A percentile compares a stretch with the other conserved stretches of the same genome.
Evolutionary conservation across 2,329 filamentous ascomycete genomes (phyloP).

Genomic region (Talaromyces rugulosus): DNA sequence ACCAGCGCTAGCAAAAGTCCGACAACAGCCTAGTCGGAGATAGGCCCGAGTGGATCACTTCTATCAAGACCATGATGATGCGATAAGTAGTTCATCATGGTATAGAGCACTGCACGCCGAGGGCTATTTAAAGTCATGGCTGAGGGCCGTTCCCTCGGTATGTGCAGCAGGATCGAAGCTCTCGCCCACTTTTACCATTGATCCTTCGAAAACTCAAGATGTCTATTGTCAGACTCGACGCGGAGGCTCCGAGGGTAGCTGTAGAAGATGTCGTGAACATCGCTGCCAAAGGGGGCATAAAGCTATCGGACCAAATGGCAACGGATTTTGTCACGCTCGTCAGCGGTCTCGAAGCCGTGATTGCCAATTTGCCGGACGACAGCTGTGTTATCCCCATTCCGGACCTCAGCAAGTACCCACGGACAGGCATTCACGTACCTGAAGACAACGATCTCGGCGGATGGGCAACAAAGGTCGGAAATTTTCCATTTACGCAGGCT

Average conservation of each 20-base stretch:
- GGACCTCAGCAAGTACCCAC: constrained; percentile 6
- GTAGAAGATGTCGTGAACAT: constrained; percentile 5
- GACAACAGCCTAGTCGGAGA: constrained; percentile 3
- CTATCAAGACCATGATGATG: not conserved
- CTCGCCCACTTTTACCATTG: not conserved
- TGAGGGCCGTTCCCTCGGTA: not conserved
- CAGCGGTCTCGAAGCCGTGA: constrained; percentile 4
- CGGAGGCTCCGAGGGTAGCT: constrained; percentile 2
- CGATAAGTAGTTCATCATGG: not conserved
- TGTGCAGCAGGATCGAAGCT: not conserved
- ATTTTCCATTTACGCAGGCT: not conserved
- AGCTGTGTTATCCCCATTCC: constrained; percentile 1
- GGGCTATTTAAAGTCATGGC: not conserved
- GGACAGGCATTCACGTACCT: constrained; percentile 3
- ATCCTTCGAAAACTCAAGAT: not conserved
- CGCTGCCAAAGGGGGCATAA: constrained; percentile 1
- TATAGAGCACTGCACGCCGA: not conserved
- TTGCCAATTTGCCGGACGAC: not conserved
- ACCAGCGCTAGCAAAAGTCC: constrained; percentile 5
- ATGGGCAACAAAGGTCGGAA: constrained; percentile 2
- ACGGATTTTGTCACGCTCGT: constrained; percentile 4
- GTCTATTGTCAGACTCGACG: constrained; percentile 3
- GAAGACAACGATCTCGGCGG: constrained; percentile 5
- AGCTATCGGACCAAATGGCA: constrained; percentile 5
- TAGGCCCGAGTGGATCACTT: constrained; percentile 1